Conservation (phyloP, 192 early-diverging fungal species). For the Rhizoclosmatium globosum region DNA sequence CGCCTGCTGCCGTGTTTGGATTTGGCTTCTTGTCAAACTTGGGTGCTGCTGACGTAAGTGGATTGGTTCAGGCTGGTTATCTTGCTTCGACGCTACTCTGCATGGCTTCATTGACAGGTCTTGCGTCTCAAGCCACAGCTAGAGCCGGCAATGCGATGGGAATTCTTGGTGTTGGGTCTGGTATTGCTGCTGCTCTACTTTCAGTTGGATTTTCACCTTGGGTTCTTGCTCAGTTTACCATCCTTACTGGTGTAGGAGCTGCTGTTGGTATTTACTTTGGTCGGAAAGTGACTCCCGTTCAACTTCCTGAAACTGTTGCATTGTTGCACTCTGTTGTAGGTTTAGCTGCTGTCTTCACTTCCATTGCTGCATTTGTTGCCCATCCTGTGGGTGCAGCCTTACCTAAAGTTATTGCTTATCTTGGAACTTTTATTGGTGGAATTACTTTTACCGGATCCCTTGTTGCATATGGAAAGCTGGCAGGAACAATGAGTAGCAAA, state of each 20-base stretch:
- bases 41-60: constrained; percentile 31
- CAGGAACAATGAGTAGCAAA: constrained; percentile 36
- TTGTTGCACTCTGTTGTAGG: constrained; percentile 45
- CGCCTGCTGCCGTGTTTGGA: constrained; percentile 44
- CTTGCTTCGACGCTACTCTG: constrained; percentile 44
- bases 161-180: constrained; percentile 42
- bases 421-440: constrained; percentile 46
- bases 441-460: constrained; percentile 46
- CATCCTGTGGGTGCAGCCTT: constrained; percentile 36
- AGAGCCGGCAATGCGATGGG: constrained; percentile 42
- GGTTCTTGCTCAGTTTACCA: constrained; percentile 44
- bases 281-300: constrained; percentile 41
- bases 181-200: constrained; percentile 36
- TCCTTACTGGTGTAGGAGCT: constrained; percentile 41
- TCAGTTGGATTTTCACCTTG: constrained; percentile 34
- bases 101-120: constrained; percentile 42
- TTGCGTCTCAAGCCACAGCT: constrained; percentile 43
- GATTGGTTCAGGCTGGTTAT: constrained; percentile 50
- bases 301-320: constrained; percentile 49
- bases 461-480: constrained; percentile 46
- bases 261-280: constrained; percentile 39
- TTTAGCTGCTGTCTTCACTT: constrained; percentile 45
- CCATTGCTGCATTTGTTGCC: constrained; percentile 34
- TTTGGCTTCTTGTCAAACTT: constrained; percentile 25
- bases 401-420: constrained; percentile 39